Evolutionary conservation across 176 grass and related monocot genomes (phyloP).

Genomic region (Aechmea fasciata): DNA sequence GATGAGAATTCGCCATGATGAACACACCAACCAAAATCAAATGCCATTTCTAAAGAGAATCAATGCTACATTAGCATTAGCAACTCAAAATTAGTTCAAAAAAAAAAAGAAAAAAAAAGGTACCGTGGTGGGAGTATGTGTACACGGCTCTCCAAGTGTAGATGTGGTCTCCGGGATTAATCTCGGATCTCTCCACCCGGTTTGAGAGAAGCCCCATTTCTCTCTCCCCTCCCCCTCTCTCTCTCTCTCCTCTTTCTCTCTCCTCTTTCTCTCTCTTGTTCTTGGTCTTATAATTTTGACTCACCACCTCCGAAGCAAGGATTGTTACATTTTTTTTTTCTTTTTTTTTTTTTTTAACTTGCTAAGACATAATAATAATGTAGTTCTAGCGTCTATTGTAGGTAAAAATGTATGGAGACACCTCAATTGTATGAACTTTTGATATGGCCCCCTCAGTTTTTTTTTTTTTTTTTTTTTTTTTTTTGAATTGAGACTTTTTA

Average conservation of each 20-base stretch:
- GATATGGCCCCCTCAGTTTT: no score
- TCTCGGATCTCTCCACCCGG: slow-evolving; percentile 63
- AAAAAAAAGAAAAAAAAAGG: not conserved
- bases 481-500: no score
- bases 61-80: not conserved
- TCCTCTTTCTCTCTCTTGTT: not conserved
- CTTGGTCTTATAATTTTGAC: not conserved
- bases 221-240: slow-evolving; percentile 14
- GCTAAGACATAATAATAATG: no score
- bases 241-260: not conserved
- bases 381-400: no score
- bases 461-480: no score
- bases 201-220: slow-evolving; percentile 79
- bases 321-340: no score
- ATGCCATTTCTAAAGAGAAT: not conserved
- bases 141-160: slow-evolving; percentile 86
- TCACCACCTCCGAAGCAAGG: not conserved
- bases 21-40: not conserved
- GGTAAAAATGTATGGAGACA: no score
- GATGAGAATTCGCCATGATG: not conserved
- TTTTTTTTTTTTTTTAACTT: no score
- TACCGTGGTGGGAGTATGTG: slow-evolving; percentile 96
- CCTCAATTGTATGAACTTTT: no score
- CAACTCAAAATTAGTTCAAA: not conserved
- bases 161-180: slow-evolving; percentile 86